A percentile compares a stretch with the other conserved stretches of the same genome.
These are phyloP conservation scores for Acanthamoeba rhysodes DNA, from an alignment of 208 protist genomes.

Conservation along the genomic window DNA sequence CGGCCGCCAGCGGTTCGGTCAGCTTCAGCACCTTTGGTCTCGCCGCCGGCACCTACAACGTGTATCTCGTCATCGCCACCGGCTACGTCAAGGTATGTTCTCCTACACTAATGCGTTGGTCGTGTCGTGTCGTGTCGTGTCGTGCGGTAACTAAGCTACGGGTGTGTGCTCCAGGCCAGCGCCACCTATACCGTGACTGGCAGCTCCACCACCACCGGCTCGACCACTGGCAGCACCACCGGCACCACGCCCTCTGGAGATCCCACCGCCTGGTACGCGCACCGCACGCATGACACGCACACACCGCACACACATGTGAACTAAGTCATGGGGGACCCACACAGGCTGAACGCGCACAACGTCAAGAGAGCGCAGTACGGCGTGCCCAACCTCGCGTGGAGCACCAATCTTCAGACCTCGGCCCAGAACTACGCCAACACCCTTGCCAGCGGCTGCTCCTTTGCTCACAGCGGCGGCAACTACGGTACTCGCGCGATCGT, in stretches of 20 bases:
- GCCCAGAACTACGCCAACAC: slow-evolving; percentile 36
- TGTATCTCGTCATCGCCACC: background rate
- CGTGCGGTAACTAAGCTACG: too few species aligned
- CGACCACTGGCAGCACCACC: background rate
- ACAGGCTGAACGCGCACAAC: slow-evolving; percentile 51
- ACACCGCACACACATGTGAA: background rate
- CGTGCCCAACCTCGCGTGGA: background rate
- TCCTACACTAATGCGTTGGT: too few species aligned
- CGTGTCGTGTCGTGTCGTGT: too few species aligned
- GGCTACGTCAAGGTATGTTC: background rate
- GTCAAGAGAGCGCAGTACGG: background rate
- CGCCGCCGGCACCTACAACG: slow-evolving; percentile 17
- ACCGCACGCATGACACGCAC: too few species aligned
- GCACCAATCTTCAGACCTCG: background rate
- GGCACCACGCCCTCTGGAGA: background rate
- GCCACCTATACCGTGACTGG: slow-evolving; percentile 49
- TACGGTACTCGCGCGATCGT: background rate
- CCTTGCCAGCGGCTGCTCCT: background rate
- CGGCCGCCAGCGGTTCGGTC: background rate
- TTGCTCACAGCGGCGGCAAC: background rate
- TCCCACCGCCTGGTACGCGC: background rate
- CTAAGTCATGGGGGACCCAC: background rate
- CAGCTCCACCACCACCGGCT: background rate
- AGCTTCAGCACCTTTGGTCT: background rate
- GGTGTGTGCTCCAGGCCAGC: background rate